A percentile compares a stretch with the other conserved stretches of the same genome.
Evolutionary conservation across 2,329 filamentous ascomycete species (phyloP).

Genomic region (Colletotrichum camelliae): DNA sequence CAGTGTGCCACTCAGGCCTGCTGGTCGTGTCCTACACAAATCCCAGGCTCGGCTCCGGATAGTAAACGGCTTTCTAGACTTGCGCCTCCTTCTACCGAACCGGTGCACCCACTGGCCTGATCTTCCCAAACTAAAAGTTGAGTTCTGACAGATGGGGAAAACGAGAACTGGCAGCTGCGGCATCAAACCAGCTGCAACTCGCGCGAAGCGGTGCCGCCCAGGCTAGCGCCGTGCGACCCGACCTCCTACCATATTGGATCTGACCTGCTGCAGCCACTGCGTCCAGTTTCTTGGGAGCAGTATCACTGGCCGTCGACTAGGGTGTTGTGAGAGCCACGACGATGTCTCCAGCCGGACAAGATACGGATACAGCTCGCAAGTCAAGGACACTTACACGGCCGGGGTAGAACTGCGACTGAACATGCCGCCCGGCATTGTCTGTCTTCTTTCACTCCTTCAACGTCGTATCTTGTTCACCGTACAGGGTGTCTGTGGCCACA

Average conservation of each 20-base stretch:
- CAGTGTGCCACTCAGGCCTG: neutral
- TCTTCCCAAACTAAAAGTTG: neutral
- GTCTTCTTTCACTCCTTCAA: neutral
- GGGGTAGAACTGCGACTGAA: neutral
- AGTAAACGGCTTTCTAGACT: neutral
- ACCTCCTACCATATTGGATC: conserved; percentile 15
- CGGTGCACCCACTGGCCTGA: conserved; percentile 3
- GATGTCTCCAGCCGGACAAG: neutral
- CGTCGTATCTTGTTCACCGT: neutral
- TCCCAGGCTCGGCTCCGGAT: conserved; percentile 4
- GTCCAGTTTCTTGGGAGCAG: neutral
- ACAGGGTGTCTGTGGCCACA: neutral
- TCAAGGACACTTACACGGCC: neutral
- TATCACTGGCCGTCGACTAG: neutral
- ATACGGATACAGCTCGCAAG: neutral
- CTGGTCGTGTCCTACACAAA: neutral
- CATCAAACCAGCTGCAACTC: neutral
- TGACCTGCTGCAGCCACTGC: conserved; percentile 6
- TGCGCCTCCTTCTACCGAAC: neutral
- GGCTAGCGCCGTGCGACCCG: conserved; percentile 18
- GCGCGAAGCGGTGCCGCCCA: conserved; percentile 2
- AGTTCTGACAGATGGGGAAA: conserved; percentile 9
- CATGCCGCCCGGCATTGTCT: neutral
- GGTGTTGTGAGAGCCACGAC: neutral
- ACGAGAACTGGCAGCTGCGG: neutral